Evolutionary conservation across 352 stramenopile genomes (phyloP).

Genomic region (Plasmopara viticola): DNA sequence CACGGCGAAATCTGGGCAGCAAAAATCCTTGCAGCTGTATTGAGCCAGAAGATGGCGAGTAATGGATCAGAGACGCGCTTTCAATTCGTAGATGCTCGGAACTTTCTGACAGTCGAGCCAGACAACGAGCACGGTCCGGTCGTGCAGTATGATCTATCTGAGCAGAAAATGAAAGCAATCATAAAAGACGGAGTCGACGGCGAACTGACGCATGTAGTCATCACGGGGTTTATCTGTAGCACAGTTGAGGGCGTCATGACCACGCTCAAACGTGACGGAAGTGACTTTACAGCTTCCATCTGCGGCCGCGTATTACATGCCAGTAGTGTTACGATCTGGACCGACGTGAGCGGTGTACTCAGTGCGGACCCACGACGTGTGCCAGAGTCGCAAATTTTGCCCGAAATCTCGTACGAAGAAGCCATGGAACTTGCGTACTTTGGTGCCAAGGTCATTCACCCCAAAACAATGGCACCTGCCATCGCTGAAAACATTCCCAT

Average conservation of each 20-base stretch:
- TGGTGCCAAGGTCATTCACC: constrained; percentile 96
- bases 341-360: constrained; percentile 93
- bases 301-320: constrained; percentile 91
- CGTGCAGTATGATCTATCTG: constrained; percentile 71
- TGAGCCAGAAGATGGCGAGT: constrained; percentile 35
- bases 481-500: constrained; percentile 92
- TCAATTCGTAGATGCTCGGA: constrained; percentile 89
- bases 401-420: constrained; percentile 95
- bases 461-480: constrained; percentile 93
- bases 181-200: constrained; percentile 30
- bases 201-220: constrained; percentile 78
- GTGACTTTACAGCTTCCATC: constrained; percentile 97
- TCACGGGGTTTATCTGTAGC: constrained; percentile 96
- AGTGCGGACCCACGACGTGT: constrained; percentile 93
- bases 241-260: constrained; percentile 93
- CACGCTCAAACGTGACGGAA: constrained; percentile 94
- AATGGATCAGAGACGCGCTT: constrained; percentile 64
- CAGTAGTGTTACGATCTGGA: constrained; percentile 94
- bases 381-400: constrained; percentile 85
- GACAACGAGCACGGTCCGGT: constrained; percentile 73
- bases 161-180: constrained; percentile 53
- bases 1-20: constrained; percentile 95
- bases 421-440: constrained; percentile 98
- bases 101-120: constrained; percentile 78
- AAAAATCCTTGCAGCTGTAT: constrained; percentile 84